Percentiles rank a stretch among this genome's conserved stretches.
Conservation (phyloP, 495 filamentous ascomycete genomes). For the Beverwykella pulmonaria region DNA sequence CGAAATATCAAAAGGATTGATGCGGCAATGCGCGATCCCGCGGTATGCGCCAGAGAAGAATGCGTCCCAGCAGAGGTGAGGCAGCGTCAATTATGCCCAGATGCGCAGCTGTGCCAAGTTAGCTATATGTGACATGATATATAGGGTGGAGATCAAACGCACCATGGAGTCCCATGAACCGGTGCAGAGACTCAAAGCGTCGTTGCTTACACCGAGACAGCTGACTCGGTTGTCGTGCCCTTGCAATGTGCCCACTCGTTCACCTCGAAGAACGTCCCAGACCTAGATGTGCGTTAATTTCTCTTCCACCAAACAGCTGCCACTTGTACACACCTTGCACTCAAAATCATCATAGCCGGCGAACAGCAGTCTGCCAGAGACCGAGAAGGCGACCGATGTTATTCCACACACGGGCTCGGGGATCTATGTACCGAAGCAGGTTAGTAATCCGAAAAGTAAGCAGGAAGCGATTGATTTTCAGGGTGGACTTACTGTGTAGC, state of each 20-base stretch:
- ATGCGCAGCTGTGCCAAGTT: conserved; percentile 45
- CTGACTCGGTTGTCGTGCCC: conserved; percentile 99
- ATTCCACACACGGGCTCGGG: conserved; percentile 97
- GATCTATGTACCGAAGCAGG: conserved; percentile 60
- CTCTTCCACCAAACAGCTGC: background rate
- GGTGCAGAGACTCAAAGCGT: conserved; percentile 98
- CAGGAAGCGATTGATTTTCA: conserved; percentile 1
- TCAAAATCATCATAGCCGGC: conserved; percentile 99
- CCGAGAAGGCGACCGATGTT: conserved; percentile 96
- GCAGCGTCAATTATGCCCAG: conserved; percentile 39
- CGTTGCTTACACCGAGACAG: conserved; percentile 97
- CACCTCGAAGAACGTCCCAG: conserved; percentile 95
- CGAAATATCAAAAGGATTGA: background rate
- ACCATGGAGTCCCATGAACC: conserved; percentile 99
- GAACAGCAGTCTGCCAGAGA: conserved; percentile 92
- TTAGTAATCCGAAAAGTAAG: conserved; percentile 21
- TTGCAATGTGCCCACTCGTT: conserved; percentile 93
- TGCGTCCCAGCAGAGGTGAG: background rate
- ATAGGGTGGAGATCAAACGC: conserved; percentile 50
- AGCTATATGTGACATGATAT: conserved; percentile 26
- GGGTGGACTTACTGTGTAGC: conserved; percentile 77
- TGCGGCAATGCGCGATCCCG: background rate
- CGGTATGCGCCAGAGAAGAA: background rate
- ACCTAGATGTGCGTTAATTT: conserved; percentile 60
- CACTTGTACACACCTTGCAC: conserved; percentile 78